phyloP scores from a whole-genome alignment of 2,329 filamentous ascomycete species.

The Phyllosticta citrichinensis region DNA sequence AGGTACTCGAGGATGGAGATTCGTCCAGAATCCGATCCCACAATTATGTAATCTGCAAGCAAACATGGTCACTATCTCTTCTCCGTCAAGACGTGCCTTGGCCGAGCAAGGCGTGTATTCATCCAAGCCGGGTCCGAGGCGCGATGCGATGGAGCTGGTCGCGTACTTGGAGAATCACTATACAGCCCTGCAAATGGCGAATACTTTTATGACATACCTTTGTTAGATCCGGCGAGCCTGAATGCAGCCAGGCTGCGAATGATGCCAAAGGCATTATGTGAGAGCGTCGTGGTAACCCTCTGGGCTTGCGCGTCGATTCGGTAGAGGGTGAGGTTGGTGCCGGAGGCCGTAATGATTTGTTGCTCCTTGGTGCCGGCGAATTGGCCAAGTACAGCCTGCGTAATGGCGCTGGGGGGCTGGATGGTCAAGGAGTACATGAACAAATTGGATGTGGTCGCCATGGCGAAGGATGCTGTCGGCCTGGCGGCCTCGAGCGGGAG shows the following conservation, averaged over 20 bases:
- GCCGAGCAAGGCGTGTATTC: conserved; percentile 4
- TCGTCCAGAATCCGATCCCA: conserved; percentile 90
- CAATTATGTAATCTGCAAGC: conserved; percentile 70
- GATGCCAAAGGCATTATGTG: conserved; percentile 94
- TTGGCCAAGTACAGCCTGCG: conserved; percentile 85
- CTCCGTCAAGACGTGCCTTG: not conserved
- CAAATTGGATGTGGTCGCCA: conserved; percentile 98
- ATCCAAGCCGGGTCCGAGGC: conserved; percentile 4
- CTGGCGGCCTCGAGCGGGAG: conserved; percentile 12
- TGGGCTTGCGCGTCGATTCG: conserved; percentile 77
- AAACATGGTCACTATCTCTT: not conserved
- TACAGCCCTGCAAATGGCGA: conserved; percentile 24
- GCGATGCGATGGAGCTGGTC: conserved; percentile 21
- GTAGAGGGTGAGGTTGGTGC: conserved; percentile 78
- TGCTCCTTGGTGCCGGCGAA: conserved; percentile 95
- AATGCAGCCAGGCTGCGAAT: conserved; percentile 84
- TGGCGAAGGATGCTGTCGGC: conserved; percentile 38
- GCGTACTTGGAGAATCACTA: conserved; percentile 38
- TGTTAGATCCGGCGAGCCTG: conserved; percentile 82
- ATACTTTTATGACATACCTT: conserved; percentile 61
- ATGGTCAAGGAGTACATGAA: conserved; percentile 97
- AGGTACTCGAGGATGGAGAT: conserved; percentile 92
- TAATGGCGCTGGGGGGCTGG: conserved; percentile 80
- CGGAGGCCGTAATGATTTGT: conserved; percentile 89
- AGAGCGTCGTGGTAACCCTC: conserved; percentile 75